Conservation (phyloP, 257 asterid species). For the Solanum chiquidenum region DNA sequence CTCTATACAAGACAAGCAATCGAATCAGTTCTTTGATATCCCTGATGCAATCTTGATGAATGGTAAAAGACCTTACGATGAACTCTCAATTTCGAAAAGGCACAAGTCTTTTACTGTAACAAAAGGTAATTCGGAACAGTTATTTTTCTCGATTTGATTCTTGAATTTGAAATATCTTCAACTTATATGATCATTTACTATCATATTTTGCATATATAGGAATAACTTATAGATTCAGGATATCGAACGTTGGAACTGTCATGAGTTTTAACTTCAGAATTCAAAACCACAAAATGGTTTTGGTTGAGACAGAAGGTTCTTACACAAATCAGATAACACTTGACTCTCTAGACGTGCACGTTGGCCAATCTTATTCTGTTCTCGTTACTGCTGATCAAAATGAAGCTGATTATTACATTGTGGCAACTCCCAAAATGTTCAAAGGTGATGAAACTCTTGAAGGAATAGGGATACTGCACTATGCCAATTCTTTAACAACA, state of each 20-base stretch:
- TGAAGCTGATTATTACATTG: slow-evolving; percentile 36
- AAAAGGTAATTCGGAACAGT: slow-evolving; percentile 16
- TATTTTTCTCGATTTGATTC: background rate
- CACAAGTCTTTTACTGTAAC: slow-evolving; percentile 38
- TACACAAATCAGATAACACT: slow-evolving; percentile 40
- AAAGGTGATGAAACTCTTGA: slow-evolving; percentile 8
- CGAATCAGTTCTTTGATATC: background rate
- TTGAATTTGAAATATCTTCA: background rate
- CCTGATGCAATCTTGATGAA: slow-evolving; percentile 48
- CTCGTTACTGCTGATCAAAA: slow-evolving; percentile 38
- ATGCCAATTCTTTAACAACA: slow-evolving; percentile 23
- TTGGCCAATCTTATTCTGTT: slow-evolving; percentile 75
- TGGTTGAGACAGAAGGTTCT: slow-evolving; percentile 73
- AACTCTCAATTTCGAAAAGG: slow-evolving; percentile 3
- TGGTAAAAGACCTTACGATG: slow-evolving; percentile 45
- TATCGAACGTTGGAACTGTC: slow-evolving; percentile 45
- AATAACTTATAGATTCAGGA: slow-evolving; percentile 45
- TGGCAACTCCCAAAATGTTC: slow-evolving; percentile 49
- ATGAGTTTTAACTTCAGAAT: slow-evolving; percentile 61
- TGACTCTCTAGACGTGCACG: slow-evolving; percentile 53
- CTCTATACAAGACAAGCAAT: background rate
- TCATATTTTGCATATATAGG: slow-evolving; percentile 14
- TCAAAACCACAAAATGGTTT: slow-evolving; percentile 44
- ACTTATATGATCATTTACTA: background rate
- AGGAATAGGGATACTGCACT: slow-evolving; percentile 52